Evolutionary conservation across 2,329 filamentous ascomycete genomes (phyloP).

Genomic region (Lomentospora prolificans): DNA sequence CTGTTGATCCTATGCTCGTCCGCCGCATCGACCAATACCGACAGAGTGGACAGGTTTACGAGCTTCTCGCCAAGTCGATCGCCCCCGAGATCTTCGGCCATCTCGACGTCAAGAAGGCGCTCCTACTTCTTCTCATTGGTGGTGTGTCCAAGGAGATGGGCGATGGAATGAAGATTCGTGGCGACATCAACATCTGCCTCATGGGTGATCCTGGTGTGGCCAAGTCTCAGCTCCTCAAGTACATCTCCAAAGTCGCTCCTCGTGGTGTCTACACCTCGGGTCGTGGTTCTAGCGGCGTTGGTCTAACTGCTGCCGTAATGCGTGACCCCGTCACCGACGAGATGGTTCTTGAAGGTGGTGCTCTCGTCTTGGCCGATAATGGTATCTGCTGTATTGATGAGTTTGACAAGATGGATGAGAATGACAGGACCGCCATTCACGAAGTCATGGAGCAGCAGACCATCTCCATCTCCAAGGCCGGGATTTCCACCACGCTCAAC

Average conservation of each 20-base stretch:
- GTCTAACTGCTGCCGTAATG: slow-evolving; percentile 76
- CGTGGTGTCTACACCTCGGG: slow-evolving; percentile 80
- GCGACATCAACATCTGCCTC: slow-evolving; percentile 95
- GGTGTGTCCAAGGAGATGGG: slow-evolving; percentile 95
- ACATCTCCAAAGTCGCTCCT: slow-evolving; percentile 95
- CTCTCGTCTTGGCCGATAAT: slow-evolving; percentile 70
- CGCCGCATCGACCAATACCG: slow-evolving; percentile 78
- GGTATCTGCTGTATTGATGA: slow-evolving; percentile 82
- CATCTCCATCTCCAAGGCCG: slow-evolving; percentile 71
- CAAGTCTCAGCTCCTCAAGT: slow-evolving; percentile 96
- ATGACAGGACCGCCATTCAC: slow-evolving; percentile 72
- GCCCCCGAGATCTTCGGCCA: slow-evolving; percentile 96
- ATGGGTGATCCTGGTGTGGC: slow-evolving; percentile 99
- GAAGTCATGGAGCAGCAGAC: slow-evolving; percentile 87
- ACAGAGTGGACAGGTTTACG: slow-evolving; percentile 84
- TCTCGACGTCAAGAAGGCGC: slow-evolving; percentile 93
- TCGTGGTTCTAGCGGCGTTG: slow-evolving; percentile 71
- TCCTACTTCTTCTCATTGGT: slow-evolving; percentile 89
- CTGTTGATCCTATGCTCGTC: slow-evolving; percentile 69
- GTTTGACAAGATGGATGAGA: slow-evolving; percentile 85
- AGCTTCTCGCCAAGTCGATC: slow-evolving; percentile 90
- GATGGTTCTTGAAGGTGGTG: slow-evolving; percentile 75
- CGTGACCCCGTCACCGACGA: slow-evolving; percentile 75
- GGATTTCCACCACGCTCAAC: slow-evolving; percentile 71
- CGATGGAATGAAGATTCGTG: slow-evolving; percentile 97